Evolutionary conservation across 805 yeast genomes (phyloP), one percentile per base, ranked within the genome.

Genomic region (Yarrowia keelungensis): DNA sequence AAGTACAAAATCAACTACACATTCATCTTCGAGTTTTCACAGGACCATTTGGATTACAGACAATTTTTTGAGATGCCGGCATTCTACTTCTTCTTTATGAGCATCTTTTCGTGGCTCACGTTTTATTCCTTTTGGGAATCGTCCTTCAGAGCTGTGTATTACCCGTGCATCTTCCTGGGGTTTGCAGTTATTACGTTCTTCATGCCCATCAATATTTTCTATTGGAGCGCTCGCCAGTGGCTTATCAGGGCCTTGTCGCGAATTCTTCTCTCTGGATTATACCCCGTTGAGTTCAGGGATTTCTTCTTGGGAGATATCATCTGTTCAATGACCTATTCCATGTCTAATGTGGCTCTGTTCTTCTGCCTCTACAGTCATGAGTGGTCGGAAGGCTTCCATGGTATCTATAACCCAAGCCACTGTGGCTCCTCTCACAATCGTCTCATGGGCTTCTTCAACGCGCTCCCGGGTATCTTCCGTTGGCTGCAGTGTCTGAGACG

Each of bases 241-340:
- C 74, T 94, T 2, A 80, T 89, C 19, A 79, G 87, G 14, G 87
- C 96, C 0, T 69, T 88, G 0, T 85, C 93, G 83, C 82, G 99
- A 74, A 79, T 95, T 61, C 41, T 89, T 0, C 81, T 90, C 10
- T 89, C 97, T 1, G 98, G 98, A 0, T 81, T 92, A 50, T 95
- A 89, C 74, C 97, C 98, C 0, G 98, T 95, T 67, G 98, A 94
- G 79, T 95, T 95, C 76, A 84, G 93, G 69, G 99, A 95, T 78
- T 94, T 95, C 81, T 92, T 91, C 76, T 71, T 94, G 58, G 99
- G 98, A 22, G 99, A 95, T 78, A 88, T 95, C 39, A 81, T 94
- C 65, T 90, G 97, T 78, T 90, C 97, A 38, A 81, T 95, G 74
- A 90, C 97, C 0, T 95, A 95, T 78, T 85, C 97, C 0, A 81